Base-by-base conservation (phyloP, 306 rosid genomes). In the Malus asiatica region DNA sequence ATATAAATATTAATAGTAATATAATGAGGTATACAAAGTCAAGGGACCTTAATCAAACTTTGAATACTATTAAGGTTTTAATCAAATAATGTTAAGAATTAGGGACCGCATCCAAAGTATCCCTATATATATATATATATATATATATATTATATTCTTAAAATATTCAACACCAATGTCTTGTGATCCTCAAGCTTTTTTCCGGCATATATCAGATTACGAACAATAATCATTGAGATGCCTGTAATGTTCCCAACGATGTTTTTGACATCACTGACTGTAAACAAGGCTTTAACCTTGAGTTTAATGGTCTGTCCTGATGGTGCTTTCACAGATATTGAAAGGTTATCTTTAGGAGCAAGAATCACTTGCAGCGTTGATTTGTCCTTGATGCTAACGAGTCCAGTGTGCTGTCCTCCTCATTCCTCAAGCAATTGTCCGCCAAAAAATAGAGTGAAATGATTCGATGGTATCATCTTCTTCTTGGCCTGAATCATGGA, bases 221-320 rank as follows among this genome's bases (percentile, higher is more conserved):
- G 60, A 15, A 61, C 53, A 22, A 52, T 53, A 30, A 8, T 8
- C 42, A 66, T 14, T 11, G 75, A 48, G 64, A 25, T 32, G 16
- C 78, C 79, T 9, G 33, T 18, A 19, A 60, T 45, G 79, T 78
- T 79, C 68, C 38, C 73, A 32, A 62, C 65, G 22, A 83, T 66
- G 19, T 68, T 74, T 65, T 76, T 79, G 48, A 79, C 78, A 52
- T 76, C 81, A 2, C 45, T 51, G 35, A 73, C 51, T 6, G 86
- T 63, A 35, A 74, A 78, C 73, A 78, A 13, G 20, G 68, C 8
- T 44, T 22, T 70, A 12, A 52, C 66, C 55, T 64, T 51, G 15
- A 78, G 29, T 22, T 23, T 69, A 10, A 62, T 20, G n/a, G 42
- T 32, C 70, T 78, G 40, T n/a, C 77, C 65, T 29, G 55, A 33